These are phyloP conservation scores for Madurella fahalii DNA, from an alignment of 2,329 filamentous ascomycete species.

Conservation along the genomic window DNA sequence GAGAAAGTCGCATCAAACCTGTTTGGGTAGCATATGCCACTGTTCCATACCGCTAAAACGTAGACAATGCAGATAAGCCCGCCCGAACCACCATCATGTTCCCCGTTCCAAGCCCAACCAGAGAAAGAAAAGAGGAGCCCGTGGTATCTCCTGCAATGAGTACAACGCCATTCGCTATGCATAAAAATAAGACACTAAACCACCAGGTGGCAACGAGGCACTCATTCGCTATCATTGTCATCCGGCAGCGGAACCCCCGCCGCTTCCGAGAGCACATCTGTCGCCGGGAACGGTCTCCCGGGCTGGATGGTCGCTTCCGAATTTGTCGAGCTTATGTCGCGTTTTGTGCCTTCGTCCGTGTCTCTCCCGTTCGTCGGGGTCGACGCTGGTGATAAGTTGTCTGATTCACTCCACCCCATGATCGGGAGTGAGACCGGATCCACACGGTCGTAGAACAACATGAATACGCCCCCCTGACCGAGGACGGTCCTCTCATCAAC, in stretches of 20 bases:
- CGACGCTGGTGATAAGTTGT: background rate
- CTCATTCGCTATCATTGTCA: background rate
- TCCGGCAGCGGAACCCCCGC: conserved; percentile 1
- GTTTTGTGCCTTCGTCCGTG: background rate
- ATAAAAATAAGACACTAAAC: conserved; percentile 8
- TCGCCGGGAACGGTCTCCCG: background rate
- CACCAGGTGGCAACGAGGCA: background rate
- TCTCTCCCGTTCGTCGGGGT: background rate
- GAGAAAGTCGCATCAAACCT: background rate
- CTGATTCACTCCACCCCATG: background rate
- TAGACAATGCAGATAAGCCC: background rate
- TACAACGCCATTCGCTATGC: conserved; percentile 31
- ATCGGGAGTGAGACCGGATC: conserved; percentile 48
- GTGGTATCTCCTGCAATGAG: conserved; percentile 3
- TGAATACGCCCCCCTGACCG: conserved; percentile 79
- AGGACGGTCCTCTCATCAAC: conserved; percentile 72
- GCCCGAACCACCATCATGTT: background rate
- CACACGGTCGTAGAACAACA: conserved; percentile 90
- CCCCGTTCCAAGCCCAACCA: background rate
- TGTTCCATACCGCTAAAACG: background rate
- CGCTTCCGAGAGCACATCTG: background rate
- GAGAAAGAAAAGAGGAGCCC: background rate
- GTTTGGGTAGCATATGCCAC: background rate
- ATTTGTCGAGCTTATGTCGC: background rate
- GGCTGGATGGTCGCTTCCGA: background rate